Percentiles rank a stretch among this genome's conserved stretches.
Evolutionary conservation across 2,329 filamentous ascomycete genomes (phyloP).

Genomic region (Stachybotrys elegans): DNA sequence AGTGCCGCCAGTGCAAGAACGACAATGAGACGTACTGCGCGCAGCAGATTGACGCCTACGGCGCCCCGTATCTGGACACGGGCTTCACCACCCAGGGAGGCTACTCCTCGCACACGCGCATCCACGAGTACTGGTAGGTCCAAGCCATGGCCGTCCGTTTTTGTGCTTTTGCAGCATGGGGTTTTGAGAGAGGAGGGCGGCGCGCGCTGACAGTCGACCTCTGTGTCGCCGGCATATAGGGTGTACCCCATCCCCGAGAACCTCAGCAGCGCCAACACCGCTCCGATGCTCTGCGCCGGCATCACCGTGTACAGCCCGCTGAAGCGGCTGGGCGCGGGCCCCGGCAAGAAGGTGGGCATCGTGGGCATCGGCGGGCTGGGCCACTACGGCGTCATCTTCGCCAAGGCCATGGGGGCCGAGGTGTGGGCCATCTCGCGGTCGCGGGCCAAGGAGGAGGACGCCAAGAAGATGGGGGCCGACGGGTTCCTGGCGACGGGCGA

Average conservation of each 20-base stretch:
- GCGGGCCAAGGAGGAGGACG: constrained; percentile 56
- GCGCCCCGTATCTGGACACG: constrained; percentile 41
- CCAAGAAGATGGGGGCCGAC: constrained; percentile 53
- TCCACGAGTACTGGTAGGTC: constrained; percentile 38
- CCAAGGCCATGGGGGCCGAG: constrained; percentile 61
- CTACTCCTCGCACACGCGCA: constrained; percentile 31
- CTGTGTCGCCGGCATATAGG: constrained; percentile 33
- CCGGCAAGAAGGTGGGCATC: constrained; percentile 74
- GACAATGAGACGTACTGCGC: constrained; percentile 37
- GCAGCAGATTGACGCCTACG: constrained; percentile 42
- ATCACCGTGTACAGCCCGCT: constrained; percentile 76
- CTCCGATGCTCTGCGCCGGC: constrained; percentile 81
- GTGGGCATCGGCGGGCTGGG: constrained; percentile 69
- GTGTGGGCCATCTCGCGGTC: constrained; percentile 57
- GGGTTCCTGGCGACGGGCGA: constrained; percentile 55
- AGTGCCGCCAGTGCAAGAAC: constrained; percentile 33
- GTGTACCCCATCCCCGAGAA: constrained; percentile 71
- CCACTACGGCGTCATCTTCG: constrained; percentile 66
- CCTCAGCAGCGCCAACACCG: constrained; percentile 57
- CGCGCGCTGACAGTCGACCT: no score
- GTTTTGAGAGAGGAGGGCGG: no score
- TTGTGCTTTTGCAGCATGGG: no score
- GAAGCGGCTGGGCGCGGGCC: constrained; percentile 67
- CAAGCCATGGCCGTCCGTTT: constrained; percentile 13
- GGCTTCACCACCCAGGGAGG: constrained; percentile 58